Evolutionary conservation across 2,329 filamentous ascomycete genomes (phyloP), one percentile per base, ranked within the genome.

Genomic region (Fusarium sp.): DNA sequence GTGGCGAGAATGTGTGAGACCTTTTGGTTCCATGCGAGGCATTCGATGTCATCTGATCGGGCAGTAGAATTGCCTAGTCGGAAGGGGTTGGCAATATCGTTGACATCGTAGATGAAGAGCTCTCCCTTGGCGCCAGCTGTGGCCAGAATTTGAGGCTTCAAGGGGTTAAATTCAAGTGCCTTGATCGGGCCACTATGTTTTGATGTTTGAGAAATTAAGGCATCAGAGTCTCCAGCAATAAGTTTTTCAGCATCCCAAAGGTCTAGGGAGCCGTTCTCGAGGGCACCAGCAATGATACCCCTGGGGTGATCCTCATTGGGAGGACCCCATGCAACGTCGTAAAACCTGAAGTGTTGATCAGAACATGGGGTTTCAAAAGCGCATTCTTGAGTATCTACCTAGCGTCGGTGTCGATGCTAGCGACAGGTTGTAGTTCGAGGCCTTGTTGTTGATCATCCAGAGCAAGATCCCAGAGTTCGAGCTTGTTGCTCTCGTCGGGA

Each of bases 11-110:
- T 99, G 81, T 99, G 96, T 20, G 96, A 91, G 47, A 98, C 96
- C 85, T 97, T 98, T 81, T 95, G 95, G 84, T 99, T 99, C 97
- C 97, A 99, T 77, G 98, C 96, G 69, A 99, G 87, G 75, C 95
- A 97, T 79, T 98, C 96, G 74, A 98, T 94, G 78, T 99, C 96
- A 79, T 98, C 96, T 44, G 95, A 93, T 80, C 96, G 93, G 73
- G 95, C 95, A 47, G 94, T 94, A 42, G 93, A 90, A 74, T 94
- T 97, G 69, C 96, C 96, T 38, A 99, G 87, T 73, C 95, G 91
- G 84, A 97, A 97, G 10, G 96, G 94, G 80, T 93, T 96, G 65
- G 90, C 90, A 76, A 95, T 89, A 82, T 98, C 95, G 84, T 97
- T 95, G 77, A 98, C 86, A 80, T 99, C 96, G 86, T 96, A 97